Evolutionary conservation across 1,284 basidiomycete genomes (phyloP).

Genomic region (Inonotus hispidus): DNA sequence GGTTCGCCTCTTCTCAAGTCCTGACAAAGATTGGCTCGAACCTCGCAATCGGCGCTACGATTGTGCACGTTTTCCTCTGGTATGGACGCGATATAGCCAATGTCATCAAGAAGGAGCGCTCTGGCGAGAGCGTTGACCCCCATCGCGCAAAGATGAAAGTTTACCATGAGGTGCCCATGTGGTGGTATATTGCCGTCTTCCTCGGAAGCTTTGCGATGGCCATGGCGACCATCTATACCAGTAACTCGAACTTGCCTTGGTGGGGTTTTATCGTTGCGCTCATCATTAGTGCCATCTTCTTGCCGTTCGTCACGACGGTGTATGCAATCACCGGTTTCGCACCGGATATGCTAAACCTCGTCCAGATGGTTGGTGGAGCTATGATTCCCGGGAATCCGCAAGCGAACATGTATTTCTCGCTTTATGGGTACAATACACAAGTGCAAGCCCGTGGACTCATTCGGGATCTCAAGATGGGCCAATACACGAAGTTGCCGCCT

Average conservation of each 20-base stretch:
- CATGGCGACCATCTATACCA: constrained; percentile 47
- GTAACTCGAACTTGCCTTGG: constrained; percentile 48
- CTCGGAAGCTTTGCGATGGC: constrained; percentile 42
- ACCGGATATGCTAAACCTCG: constrained; percentile 22
- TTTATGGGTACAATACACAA: constrained; percentile 21
- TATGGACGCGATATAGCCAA: constrained; percentile 44
- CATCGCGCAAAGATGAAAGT: constrained; percentile 55
- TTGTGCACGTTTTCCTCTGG: constrained; percentile 47
- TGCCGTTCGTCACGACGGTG: constrained; percentile 12
- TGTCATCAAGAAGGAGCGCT: constrained; percentile 29
- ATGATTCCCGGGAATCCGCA: constrained; percentile 38
- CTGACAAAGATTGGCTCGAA: constrained; percentile 34
- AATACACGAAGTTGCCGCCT: constrained; percentile 49
- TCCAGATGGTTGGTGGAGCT: constrained; percentile 36
- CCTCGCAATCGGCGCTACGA: constrained; percentile 28
- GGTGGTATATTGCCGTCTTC: constrained; percentile 52
- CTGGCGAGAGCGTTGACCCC: constrained; percentile 22
- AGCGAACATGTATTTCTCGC: constrained; percentile 38
- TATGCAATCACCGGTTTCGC: constrained; percentile 22
- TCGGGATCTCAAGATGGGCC: constrained; percentile 43
- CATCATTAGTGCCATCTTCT: constrained; percentile 10
- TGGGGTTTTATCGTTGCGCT: constrained; percentile 33
- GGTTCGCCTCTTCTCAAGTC: constrained; percentile 38
- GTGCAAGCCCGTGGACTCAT: constrained; percentile 28
- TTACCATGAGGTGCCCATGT: constrained; percentile 54